Evolutionary conservation across 306 rosid genomes (phyloP).

Genomic region (Cucumis melo): DNA sequence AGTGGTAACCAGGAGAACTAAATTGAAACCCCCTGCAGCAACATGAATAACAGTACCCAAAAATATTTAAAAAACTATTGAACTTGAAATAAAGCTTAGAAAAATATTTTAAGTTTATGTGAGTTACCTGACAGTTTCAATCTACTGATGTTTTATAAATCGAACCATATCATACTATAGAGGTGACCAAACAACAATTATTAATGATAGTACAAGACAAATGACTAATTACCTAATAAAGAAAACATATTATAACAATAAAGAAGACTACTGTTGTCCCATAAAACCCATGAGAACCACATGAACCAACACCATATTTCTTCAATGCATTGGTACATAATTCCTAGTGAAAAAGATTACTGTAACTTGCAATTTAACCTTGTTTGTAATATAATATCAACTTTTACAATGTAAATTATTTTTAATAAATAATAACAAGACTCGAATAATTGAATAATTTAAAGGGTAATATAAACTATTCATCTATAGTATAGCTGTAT

Average conservation of each 20-base stretch:
- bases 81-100: background rate
- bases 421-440: too few relatives aligned
- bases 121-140: background rate
- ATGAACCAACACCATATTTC: slow-evolving; percentile 98
- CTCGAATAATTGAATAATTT: too few relatives aligned
- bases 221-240: background rate
- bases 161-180: background rate
- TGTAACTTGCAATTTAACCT: too few relatives aligned
- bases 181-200: background rate
- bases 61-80: slow-evolving; percentile 9
- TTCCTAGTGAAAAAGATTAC: slow-evolving; percentile 32
- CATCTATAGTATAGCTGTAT: background rate
- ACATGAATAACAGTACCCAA: slow-evolving; percentile 49
- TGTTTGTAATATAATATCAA: too few relatives aligned
- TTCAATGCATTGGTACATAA: slow-evolving; percentile 81
- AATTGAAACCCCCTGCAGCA: slow-evolving; percentile 33
- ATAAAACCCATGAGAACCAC: slow-evolving; percentile 98
- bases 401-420: too few relatives aligned
- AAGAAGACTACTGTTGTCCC: slow-evolving; percentile 47
- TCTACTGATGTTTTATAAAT: background rate
- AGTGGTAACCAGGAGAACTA: slow-evolving; percentile 37
- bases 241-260: background rate
- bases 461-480: background rate
- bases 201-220: background rate
- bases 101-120: background rate